A percentile compares a stretch with the other conserved stretches of the same genome.
These are phyloP conservation scores for Asterochloris sp. DNA, from an alignment of 139 green algal genomes.

Conservation along the genomic window DNA sequence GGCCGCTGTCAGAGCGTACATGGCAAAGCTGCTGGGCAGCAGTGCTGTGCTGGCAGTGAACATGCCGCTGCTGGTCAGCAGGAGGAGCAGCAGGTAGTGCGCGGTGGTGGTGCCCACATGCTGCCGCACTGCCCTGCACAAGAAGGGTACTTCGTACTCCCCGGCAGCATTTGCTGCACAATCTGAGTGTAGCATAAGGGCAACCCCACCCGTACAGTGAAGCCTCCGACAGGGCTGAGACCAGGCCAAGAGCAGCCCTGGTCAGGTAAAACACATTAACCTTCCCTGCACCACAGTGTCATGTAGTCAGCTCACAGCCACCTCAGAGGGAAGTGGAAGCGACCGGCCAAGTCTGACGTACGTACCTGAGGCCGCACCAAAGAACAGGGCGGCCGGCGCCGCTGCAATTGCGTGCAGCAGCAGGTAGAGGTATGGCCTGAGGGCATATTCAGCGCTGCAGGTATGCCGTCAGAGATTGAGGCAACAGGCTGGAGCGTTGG, in stretches of 20 bases:
- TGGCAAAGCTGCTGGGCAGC: slow-evolving; percentile 78
- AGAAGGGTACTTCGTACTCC: not conserved
- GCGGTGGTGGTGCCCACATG: slow-evolving; percentile 16
- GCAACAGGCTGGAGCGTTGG: too few species aligned
- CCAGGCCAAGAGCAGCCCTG: slow-evolving; percentile 37
- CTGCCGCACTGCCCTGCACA: slow-evolving; percentile 24
- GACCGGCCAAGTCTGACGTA: not conserved
- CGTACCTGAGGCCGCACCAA: slow-evolving; percentile 28
- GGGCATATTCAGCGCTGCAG: slow-evolving; percentile 61
- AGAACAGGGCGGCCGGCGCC: slow-evolving; percentile 22
- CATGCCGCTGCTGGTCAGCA: slow-evolving; percentile 44
- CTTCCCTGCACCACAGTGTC: slow-evolving; percentile 29
- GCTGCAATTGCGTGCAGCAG: slow-evolving; percentile 58
- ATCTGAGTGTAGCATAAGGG: not conserved
- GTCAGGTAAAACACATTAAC: slow-evolving; percentile 55
- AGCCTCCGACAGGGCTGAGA: slow-evolving; percentile 55
- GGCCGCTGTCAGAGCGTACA: slow-evolving; percentile 64
- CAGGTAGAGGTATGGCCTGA: slow-evolving; percentile 83
- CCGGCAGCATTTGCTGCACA: not conserved
- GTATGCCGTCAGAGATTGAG: too few species aligned
- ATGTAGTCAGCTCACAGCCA: not conserved
- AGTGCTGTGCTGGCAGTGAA: slow-evolving; percentile 63
- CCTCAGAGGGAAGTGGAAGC: too few species aligned
- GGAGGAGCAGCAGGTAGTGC: slow-evolving; percentile 41
- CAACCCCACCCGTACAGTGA: slow-evolving; percentile 40